Base-by-base conservation (phyloP, 208 protist species). In the Acanthamoeba castellanii region DNA sequence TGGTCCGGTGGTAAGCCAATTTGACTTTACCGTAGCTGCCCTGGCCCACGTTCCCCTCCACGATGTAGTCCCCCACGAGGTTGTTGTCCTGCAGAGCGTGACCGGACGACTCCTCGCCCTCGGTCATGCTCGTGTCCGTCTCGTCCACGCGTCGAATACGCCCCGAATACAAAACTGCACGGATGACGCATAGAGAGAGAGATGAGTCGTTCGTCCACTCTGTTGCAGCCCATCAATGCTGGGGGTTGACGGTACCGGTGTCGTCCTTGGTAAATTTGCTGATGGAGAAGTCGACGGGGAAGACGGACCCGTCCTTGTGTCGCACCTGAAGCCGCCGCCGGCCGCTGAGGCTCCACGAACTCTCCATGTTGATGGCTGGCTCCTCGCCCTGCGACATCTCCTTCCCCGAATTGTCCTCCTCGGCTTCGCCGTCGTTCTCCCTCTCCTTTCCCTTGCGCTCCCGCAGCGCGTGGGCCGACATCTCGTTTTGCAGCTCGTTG, bases 241-340 rank as follows among this genome's bases (percentile, higher is more conserved):
- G n/a, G n/a, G 3, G 52, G 3, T 4, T 11, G 47, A 11, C 47
- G 11, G 20, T 81, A 81, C 72, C 72, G 20, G 72, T 93, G 55
- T 76, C 50, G 55, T 93, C 88, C 30, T 78, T 93, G 32, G 32
- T 30, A 25, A 93, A 93, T 37, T 76, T 70, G 66, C 59, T 93
- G 55, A 93, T 93, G 59, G 88, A 55, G 88, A 93, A 93, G 88
- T 93, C 88, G 42, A 93, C 88, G 88, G 88, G 88, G 64, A 93
- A 93, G 42, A 76, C 64, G 8, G 88, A 93, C 7, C 88, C 88
- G 25, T 93, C 88, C 64, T 93, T 93, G 64, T 93, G 88, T 78
- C 66, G 34, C 64, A 93, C 88, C 61, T 93, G 61, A 4, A 93
- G 88, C 45, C 88, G 57, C 22, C 88, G 3, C 52, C 88, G 20